These are phyloP conservation scores for Vitis riparia DNA, from an alignment of 164 flowering plant species.

Conservation along the genomic window DNA sequence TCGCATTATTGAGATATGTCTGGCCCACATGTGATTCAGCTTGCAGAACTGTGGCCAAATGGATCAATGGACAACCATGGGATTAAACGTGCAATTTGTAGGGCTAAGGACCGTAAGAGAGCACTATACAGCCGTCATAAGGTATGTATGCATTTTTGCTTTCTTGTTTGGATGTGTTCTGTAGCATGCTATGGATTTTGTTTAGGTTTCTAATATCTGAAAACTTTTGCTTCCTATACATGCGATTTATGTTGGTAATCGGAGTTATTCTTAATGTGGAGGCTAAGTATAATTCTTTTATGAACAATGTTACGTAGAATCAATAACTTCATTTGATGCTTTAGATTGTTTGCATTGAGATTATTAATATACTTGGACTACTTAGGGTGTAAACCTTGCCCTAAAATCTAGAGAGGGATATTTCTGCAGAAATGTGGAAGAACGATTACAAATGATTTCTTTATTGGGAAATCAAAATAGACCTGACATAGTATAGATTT, in stretches of 20 bases:
- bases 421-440: no score
- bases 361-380: no score
- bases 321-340: no score
- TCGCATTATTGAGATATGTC: neutral
- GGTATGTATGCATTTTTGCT: slow-evolving; percentile 33
- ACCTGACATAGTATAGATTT: no score
- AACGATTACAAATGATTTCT: no score
- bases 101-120: slow-evolving; percentile 75
- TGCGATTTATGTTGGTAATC: neutral
- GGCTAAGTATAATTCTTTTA: neutral
- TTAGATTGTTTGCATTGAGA: no score
- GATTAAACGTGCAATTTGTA: slow-evolving; percentile 77
- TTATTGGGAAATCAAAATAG: no score
- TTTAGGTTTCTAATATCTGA: neutral
- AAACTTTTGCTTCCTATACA: neutral
- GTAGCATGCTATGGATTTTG: neutral
- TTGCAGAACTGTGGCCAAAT: slow-evolving; percentile 88
- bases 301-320: neutral
- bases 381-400: no score
- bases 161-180: neutral
- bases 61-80: slow-evolving; percentile 90
- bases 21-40: slow-evolving; percentile 44
- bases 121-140: slow-evolving; percentile 35
- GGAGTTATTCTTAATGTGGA: neutral
- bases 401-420: no score